Evolutionary conservation across 208 protist species (phyloP), one percentile per base, ranked within the genome.

Genomic region (Leishmania tropica): DNA sequence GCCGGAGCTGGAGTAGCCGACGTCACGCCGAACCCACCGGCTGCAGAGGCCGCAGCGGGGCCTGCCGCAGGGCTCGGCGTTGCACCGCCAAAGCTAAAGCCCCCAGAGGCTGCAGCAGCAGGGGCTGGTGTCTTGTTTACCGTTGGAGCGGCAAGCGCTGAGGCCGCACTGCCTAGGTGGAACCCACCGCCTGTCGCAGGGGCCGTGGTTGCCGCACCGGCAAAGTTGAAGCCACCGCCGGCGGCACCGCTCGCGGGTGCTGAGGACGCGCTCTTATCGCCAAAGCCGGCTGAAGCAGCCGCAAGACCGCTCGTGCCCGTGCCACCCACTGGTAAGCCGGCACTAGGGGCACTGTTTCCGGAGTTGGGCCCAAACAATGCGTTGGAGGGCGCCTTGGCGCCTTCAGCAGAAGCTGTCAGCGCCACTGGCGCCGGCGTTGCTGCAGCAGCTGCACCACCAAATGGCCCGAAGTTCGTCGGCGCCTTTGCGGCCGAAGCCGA

Each of bases 11-110:
- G 76, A 5, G 58, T 68, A 80, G 75, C 67, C 42, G 67, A 17
- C 37, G 48, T n/a, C 53, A 53, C 51, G 1, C 60, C 83, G n/a
- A 56, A 53, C n/a, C 42, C 75, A 81, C 11, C 53, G 13, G 75
- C 37, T 48, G 70, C 47, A 62, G 51, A 6, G 45, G 62, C 54
- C 72, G 45, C 42, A 47, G 54, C 74, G 40, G 74, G 19, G 24
- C 37, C 56, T 47, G 87, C 60, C 19, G 87, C 75, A 51, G 85
- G 73, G 31, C 75, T 75, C 15, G 84, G n/a, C 0, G 83, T 40
- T 42, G 73, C 60, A 21, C 81, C 81, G 17, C 77, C 71, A 80
- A 84, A 78, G 42, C 67, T 45, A 75, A 74, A 84, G 76, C 71
- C 60, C n/a, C 79, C 62, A n/a, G 45, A 62, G n/a, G 68, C 65